Conservation (phyloP, 441 rosid species). For the Gossypium schwendimanii region DNA sequence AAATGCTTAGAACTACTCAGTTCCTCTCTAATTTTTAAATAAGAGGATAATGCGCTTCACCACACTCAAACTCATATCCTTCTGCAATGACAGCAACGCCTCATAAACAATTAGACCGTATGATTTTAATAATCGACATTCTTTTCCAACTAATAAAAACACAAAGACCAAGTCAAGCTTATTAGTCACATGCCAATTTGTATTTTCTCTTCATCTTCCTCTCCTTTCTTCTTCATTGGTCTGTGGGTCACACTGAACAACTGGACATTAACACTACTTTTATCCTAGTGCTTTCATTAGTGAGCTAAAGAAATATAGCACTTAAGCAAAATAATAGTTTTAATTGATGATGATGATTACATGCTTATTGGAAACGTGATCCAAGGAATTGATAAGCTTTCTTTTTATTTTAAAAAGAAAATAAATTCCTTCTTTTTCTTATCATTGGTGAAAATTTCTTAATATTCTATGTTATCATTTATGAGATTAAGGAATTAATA, state of each 20-base stretch:
- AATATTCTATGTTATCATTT: not conserved
- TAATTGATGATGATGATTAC: not conserved
- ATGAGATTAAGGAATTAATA: not conserved
- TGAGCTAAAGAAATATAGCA: not conserved
- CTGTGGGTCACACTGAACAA: not conserved
- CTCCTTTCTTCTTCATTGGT: not conserved
- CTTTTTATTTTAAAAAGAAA: not conserved
- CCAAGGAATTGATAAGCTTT: not conserved
- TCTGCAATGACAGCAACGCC: too few relatives aligned
- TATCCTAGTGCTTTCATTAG: not conserved
- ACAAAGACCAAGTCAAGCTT: not conserved
- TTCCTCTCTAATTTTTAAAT: too few relatives aligned
- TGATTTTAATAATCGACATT: not conserved
- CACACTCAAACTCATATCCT: too few relatives aligned
- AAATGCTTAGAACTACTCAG: too few relatives aligned
- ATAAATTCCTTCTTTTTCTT: not conserved
- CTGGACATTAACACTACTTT: too few relatives aligned
- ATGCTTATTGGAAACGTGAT: not conserved
- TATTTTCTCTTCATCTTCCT: not conserved
- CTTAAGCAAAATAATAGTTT: not conserved
- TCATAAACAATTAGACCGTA: too few relatives aligned
- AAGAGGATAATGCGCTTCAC: too few relatives aligned
- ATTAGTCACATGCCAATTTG: not conserved
- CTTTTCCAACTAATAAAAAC: too few relatives aligned
- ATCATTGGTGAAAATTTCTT: not conserved